Conservation (phyloP, 306 rosid genomes). For the Cucurbita ficifolia region DNA sequence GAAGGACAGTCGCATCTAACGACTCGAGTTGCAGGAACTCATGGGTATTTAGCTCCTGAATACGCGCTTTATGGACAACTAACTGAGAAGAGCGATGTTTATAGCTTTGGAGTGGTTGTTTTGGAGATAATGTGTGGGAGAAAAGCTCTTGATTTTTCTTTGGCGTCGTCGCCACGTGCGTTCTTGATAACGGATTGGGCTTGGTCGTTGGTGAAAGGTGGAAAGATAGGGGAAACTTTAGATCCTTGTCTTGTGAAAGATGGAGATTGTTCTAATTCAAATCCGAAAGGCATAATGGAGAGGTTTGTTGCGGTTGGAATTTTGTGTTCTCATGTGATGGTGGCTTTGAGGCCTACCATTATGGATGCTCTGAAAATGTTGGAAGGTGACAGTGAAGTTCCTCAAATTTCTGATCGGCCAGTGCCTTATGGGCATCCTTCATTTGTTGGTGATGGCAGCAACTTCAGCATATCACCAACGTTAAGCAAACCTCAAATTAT, state of each 20-base stretch:
- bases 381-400: slow-evolving; percentile 91
- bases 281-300: slow-evolving; percentile 87
- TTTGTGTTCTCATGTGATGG: slow-evolving; percentile 89
- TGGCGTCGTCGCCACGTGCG: slow-evolving; percentile 42
- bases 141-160: slow-evolving; percentile 73
- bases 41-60: slow-evolving; percentile 89
- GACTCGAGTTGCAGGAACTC: slow-evolving; percentile 96
- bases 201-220: slow-evolving; percentile 76
- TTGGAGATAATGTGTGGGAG: slow-evolving; percentile 97
- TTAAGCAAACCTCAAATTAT: slow-evolving; percentile 32
- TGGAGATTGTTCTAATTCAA: slow-evolving; percentile 30
- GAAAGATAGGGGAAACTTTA: slow-evolving; percentile 46
- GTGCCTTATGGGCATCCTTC: slow-evolving; percentile 81
- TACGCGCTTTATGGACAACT: slow-evolving; percentile 92
- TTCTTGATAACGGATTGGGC: slow-evolving; percentile 95
- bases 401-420: slow-evolving; percentile 85
- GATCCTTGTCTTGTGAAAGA: slow-evolving; percentile 41
- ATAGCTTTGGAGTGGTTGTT: slow-evolving; percentile 94
- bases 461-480: slow-evolving; percentile 67
- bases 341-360: slow-evolving; percentile 84
- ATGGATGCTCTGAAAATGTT: slow-evolving; percentile 82
- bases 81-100: slow-evolving; percentile 95
- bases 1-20: slow-evolving; percentile 98
- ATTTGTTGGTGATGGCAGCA: slow-evolving; percentile 21
- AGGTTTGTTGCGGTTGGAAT: slow-evolving; percentile 75